phyloP scores from a whole-genome alignment of 1,284 basidiomycete genomes.

The Gastroboletus turbinatus region DNA sequence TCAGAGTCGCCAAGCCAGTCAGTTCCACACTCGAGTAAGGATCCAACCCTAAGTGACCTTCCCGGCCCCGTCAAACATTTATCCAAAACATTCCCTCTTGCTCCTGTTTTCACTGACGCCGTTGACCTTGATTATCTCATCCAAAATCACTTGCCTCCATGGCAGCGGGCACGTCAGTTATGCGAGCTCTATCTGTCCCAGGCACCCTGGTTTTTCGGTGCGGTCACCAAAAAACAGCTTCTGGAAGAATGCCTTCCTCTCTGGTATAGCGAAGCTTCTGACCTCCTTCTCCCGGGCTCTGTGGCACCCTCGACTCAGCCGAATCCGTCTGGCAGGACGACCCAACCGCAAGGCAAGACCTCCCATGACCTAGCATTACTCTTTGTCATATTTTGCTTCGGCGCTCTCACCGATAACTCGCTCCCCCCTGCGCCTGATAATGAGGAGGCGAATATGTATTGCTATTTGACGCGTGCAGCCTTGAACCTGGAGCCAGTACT shows the following conservation, averaged over 20 bases:
- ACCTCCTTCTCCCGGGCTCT: conserved; percentile 28
- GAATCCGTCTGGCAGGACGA: not conserved
- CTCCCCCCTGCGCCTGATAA: conserved; percentile 53
- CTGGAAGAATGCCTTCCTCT: conserved; percentile 63
- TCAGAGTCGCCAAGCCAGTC: conserved; percentile 1
- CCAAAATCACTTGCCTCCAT: conserved; percentile 52
- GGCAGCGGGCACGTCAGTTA: conserved; percentile 53
- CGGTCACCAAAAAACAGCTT: conserved; percentile 59
- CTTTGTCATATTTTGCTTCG: conserved; percentile 58
- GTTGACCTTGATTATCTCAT: conserved; percentile 49
- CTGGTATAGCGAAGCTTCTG: conserved; percentile 59
- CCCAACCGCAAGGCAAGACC: conserved; percentile 26
- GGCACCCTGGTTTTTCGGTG: conserved; percentile 75
- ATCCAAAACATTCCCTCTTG: conserved; percentile 55
- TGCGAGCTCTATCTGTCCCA: conserved; percentile 66
- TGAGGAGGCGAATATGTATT: conserved; percentile 51
- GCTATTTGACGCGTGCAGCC: conserved; percentile 56
- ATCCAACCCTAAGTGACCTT: conserved; percentile 15
- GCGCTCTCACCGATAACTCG: conserved; percentile 51
- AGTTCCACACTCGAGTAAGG: not conserved
- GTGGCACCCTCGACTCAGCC: conserved; percentile 20
- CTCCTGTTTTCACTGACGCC: conserved; percentile 33
- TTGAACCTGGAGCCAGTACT: conserved; percentile 63
- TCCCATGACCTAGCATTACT: conserved; percentile 60
- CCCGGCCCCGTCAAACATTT: conserved; percentile 42